Conservation (phyloP, 768 basidiomycete species). For the Lentinula boryana region DNA sequence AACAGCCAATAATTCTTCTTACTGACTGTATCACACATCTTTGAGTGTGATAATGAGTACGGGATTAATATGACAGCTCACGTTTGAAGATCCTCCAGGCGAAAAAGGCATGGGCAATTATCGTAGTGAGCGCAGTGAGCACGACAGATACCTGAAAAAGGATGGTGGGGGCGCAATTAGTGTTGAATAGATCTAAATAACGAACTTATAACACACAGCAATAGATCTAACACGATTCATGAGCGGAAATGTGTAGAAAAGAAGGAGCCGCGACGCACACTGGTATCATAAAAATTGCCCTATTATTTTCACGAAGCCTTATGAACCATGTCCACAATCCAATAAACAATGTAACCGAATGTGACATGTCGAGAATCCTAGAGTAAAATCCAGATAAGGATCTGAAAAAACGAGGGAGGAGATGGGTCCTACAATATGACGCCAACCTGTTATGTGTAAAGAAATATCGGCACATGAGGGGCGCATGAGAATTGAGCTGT, state of each 20-base stretch:
- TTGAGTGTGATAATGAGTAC: neutral
- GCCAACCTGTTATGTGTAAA: neutral
- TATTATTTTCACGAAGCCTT: neutral
- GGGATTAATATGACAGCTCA: neutral
- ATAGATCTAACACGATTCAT: neutral
- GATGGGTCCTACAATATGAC: neutral
- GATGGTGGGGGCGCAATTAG: neutral
- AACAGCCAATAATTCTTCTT: neutral
- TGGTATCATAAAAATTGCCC: neutral
- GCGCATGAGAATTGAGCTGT: neutral
- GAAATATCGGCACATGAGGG: no score
- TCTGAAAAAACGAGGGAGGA: neutral
- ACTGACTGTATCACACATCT: neutral
- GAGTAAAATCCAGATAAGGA: neutral
- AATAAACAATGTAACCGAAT: neutral
- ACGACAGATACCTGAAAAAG: neutral
- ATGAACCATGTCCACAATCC: neutral
- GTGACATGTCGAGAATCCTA: neutral
- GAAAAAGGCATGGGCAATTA: neutral
- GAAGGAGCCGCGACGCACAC: neutral
- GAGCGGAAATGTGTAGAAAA: neutral
- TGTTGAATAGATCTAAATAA: neutral
- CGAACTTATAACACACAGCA: neutral
- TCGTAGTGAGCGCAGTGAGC: neutral
- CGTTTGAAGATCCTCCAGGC: neutral